Evolutionary conservation across 2,329 filamentous ascomycete species (phyloP).

Genomic region (Fusarium falciforme): DNA sequence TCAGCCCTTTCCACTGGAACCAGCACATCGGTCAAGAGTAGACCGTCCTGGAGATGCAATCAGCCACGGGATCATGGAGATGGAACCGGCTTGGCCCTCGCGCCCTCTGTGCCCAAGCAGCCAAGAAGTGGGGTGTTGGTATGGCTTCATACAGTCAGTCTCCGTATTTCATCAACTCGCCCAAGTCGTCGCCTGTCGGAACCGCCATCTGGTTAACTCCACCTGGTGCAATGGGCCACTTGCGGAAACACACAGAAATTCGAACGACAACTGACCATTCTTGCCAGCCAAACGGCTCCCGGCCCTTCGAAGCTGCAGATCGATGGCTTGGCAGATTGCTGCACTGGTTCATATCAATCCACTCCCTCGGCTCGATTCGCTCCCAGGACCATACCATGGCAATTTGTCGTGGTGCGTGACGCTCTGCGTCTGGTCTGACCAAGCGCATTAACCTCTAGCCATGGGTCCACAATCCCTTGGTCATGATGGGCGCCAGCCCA

Average conservation of each 20-base stretch:
- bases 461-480: conserved; percentile 56
- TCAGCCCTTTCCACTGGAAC: conserved; percentile 77
- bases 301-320: conserved; percentile 52
- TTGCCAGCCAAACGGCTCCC: conserved; percentile 57
- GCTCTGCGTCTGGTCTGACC: conserved; percentile 60
- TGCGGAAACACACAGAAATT: conserved; percentile 61
- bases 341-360: conserved; percentile 37
- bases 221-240: conserved; percentile 52
- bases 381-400: conserved; percentile 57
- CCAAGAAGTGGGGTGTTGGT: conserved; percentile 57
- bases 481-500: conserved; percentile 61
- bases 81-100: conserved; percentile 34
- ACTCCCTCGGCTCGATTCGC: conserved; percentile 44
- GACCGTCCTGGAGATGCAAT: conserved; percentile 52
- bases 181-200: conserved; percentile 56
- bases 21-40: conserved; percentile 62
- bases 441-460: conserved; percentile 67
- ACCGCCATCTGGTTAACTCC: conserved; percentile 50
- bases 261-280: conserved; percentile 47
- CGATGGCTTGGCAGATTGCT: conserved; percentile 18
- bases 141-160: conserved; percentile 62
- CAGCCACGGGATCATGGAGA: conserved; percentile 36
- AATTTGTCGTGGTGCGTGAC: conserved; percentile 58
- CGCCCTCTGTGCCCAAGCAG: conserved; percentile 23
- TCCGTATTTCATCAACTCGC: conserved; percentile 50